Percentiles rank a stretch among this genome's conserved stretches.
Evolutionary conservation across 2,329 filamentous ascomycete genomes (phyloP).

Genomic region (Alternaria alternata): DNA sequence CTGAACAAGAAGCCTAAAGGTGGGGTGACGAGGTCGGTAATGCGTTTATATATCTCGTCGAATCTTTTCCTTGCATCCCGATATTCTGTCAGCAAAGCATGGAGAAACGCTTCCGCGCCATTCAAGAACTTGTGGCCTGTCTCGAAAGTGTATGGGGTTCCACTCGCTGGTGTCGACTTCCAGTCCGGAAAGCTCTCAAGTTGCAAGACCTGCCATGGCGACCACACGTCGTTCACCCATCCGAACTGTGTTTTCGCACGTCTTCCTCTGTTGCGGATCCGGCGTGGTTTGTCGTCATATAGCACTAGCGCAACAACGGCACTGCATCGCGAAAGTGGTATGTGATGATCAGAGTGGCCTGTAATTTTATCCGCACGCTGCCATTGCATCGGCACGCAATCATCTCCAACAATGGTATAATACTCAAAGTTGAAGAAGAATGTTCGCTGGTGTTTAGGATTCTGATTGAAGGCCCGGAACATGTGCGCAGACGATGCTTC

Average conservation of each 20-base stretch:
- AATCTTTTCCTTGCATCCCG: conserved; percentile 68
- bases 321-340: conserved; percentile 67
- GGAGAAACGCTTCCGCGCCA: conserved; percentile 68
- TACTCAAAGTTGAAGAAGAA: conserved; percentile 73
- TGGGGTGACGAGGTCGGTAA: conserved; percentile 67
- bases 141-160: conserved; percentile 64
- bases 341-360: conserved; percentile 57
- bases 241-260: conserved; percentile 60
- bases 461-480: conserved; percentile 59
- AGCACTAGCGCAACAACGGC: conserved; percentile 68
- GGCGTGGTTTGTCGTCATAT: conserved; percentile 60
- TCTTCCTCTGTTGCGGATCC: conserved; percentile 60
- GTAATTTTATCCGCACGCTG: conserved; percentile 62
- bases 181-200: conserved; percentile 57
- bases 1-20: conserved; percentile 69
- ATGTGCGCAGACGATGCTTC: conserved; percentile 56
- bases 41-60: conserved; percentile 63
- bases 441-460: conserved; percentile 60
- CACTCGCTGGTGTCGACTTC: conserved; percentile 48
- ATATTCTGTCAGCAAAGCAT: conserved; percentile 67
- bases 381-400: conserved; percentile 66
- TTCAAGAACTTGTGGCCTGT: conserved; percentile 65
- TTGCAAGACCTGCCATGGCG: conserved; percentile 64
- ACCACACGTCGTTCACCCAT: conserved; percentile 65
- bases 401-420: conserved; percentile 67